phyloP scores from a whole-genome alignment of 2,329 filamentous ascomycete genomes.

The Aspergillus oerlinghausenensis region DNA sequence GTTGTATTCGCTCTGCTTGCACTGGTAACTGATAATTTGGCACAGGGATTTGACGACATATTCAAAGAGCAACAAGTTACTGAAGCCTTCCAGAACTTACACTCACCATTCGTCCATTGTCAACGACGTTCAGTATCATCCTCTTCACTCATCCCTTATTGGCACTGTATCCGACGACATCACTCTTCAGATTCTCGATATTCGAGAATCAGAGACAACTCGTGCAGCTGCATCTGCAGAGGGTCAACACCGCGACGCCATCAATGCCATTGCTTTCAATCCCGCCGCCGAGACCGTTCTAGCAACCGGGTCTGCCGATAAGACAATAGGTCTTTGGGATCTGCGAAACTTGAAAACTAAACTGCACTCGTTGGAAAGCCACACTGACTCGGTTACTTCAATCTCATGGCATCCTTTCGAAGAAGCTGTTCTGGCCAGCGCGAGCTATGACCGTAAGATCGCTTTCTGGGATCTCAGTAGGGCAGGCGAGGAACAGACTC shows the following conservation, averaged over 20 bases:
- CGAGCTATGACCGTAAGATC: conserved; percentile 86
- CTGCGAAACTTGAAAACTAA: conserved; percentile 84
- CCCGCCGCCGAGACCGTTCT: conserved; percentile 84
- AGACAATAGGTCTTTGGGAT: conserved; percentile 94
- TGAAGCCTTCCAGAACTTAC: conserved; percentile 71
- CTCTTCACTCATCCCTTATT: conserved; percentile 75
- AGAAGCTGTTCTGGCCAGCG: conserved; percentile 80
- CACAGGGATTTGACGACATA: conserved; percentile 74
- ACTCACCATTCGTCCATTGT: conserved; percentile 86
- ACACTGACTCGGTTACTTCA: conserved; percentile 84
- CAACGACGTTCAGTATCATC: conserved; percentile 96
- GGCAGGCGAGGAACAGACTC: conserved; percentile 88
- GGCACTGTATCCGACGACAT: conserved; percentile 94
- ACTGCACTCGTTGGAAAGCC: conserved; percentile 83
- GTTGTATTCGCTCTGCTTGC: background rate
- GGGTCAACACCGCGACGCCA: conserved; percentile 80
- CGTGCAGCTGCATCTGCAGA: conserved; percentile 65
- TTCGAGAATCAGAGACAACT: conserved; percentile 63
- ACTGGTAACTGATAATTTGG: conserved; percentile 4
- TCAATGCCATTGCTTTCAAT: conserved; percentile 95
- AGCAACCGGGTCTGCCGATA: conserved; percentile 90
- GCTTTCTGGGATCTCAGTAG: conserved; percentile 95
- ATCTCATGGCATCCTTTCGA: conserved; percentile 94
- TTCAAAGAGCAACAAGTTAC: conserved; percentile 61
- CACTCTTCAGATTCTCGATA: conserved; percentile 86